phyloP scores from a whole-genome alignment of 2,329 filamentous ascomycete genomes.

The Ophidiomyces ophidiicola region DNA sequence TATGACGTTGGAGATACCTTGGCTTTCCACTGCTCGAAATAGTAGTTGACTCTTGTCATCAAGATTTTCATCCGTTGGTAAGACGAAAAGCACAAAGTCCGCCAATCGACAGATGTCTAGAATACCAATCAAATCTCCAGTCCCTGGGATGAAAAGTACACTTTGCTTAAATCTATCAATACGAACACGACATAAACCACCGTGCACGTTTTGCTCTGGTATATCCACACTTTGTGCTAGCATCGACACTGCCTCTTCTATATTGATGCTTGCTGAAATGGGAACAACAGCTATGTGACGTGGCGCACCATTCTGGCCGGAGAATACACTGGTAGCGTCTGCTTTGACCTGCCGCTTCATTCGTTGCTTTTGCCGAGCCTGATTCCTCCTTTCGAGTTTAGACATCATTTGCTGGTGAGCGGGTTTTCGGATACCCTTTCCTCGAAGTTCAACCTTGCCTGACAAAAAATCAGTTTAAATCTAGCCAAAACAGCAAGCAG shows the following conservation, averaged over 20 bases:
- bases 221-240: constrained; percentile 74
- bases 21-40: constrained; percentile 75
- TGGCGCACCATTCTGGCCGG: constrained; percentile 75
- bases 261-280: constrained; percentile 61
- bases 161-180: constrained; percentile 93
- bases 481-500: not conserved
- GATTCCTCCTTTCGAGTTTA: constrained; percentile 88
- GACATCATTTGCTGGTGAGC: constrained; percentile 95
- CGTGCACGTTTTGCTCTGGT: constrained; percentile 49
- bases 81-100: constrained; percentile 78
- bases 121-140: constrained; percentile 60
- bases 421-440: constrained; percentile 67
- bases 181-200: constrained; percentile 50
- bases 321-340: constrained; percentile 67
- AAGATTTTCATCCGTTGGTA: constrained; percentile 63
- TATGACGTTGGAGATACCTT: constrained; percentile 87
- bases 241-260: constrained; percentile 51
- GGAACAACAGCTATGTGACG: constrained; percentile 81
- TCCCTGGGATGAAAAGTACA: constrained; percentile 67
- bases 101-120: constrained; percentile 78
- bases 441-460: constrained; percentile 66
- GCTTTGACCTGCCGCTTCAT: constrained; percentile 74
- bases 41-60: constrained; percentile 76
- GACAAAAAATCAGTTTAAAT: constrained; percentile 15
- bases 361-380: constrained; percentile 78